phyloP scores from a whole-genome alignment of 305 asterid genomes.

The Fraxinus floribunda region DNA sequence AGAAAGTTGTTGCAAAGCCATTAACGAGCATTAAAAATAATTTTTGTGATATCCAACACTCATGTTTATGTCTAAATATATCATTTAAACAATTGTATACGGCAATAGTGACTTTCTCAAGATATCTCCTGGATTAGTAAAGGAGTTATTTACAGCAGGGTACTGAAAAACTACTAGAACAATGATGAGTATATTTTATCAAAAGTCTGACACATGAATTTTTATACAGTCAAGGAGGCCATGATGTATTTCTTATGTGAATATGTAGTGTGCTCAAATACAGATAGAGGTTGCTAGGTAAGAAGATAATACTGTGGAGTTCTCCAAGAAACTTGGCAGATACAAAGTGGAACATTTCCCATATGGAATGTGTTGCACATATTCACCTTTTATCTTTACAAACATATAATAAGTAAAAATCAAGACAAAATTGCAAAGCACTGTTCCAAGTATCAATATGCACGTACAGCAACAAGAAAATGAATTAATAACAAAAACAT shows the following conservation, averaged over 20 bases:
- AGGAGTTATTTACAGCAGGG: background rate
- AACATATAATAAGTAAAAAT: background rate
- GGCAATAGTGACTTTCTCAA: background rate
- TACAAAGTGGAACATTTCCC: background rate
- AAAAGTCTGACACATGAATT: background rate
- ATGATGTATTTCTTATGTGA: background rate
- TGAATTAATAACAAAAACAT: slow-evolving; percentile 2
- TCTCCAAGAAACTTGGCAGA: background rate
- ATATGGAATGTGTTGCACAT: background rate
- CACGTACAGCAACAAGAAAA: slow-evolving; percentile 5
- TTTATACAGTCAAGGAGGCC: background rate
- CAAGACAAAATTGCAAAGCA: background rate
- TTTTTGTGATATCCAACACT: background rate
- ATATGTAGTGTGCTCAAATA: background rate
- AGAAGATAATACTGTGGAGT: background rate
- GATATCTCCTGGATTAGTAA: slow-evolving; percentile 15
- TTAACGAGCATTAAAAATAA: background rate
- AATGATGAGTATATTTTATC: background rate
- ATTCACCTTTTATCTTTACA: background rate
- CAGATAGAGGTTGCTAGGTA: slow-evolving; percentile 2
- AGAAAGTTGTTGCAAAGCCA: background rate
- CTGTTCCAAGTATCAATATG: background rate
- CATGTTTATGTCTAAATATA: background rate
- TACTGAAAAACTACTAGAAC: background rate
- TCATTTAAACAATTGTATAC: background rate